These are phyloP conservation scores for Papiliotrema flavescens DNA, from an alignment of 1,284 basidiomycete species.

Conservation along the genomic window DNA sequence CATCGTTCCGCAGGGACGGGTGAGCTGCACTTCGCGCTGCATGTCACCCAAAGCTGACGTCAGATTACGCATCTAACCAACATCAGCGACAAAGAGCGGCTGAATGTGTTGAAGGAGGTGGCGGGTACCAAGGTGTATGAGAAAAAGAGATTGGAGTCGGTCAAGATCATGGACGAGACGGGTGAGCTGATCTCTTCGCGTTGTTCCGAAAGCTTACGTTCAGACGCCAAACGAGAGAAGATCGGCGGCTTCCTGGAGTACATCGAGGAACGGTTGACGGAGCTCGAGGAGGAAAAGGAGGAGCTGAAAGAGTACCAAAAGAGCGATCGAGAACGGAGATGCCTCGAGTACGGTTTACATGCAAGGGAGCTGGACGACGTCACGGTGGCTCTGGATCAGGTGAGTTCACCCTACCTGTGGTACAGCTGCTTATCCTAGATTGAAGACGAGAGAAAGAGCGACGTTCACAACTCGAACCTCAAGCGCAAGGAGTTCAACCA, in stretches of 20 bases:
- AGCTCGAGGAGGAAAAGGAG: conserved; percentile 96
- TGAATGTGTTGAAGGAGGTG: conserved; percentile 93
- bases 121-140: conserved; percentile 99
- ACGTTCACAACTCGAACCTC: conserved; percentile 78
- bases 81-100: conserved; percentile 90
- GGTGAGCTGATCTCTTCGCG: conserved; percentile 34
- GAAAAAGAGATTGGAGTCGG: conserved; percentile 83
- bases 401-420: conserved; percentile 8
- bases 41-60: conserved; percentile 4
- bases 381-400: conserved; percentile 72
- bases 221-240: conserved; percentile 80
- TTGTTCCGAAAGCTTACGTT: background rate
- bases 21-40: conserved; percentile 51
- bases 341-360: conserved; percentile 92
- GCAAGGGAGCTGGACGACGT: conserved; percentile 88
- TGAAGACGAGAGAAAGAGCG: conserved; percentile 67
- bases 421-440: conserved; percentile 41
- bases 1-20: conserved; percentile 95
- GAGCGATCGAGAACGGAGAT: conserved; percentile 90
- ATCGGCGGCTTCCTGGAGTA: conserved; percentile 86
- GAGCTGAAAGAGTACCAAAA: conserved; percentile 95
- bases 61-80: conserved; percentile 96
- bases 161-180: conserved; percentile 97
- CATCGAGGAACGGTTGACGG: conserved; percentile 82
- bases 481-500: conserved; percentile 75